These are phyloP conservation scores for Kluyveromyces dobzhanskii DNA, from an alignment of 805 yeast genomes.

Conservation along the genomic window DNA sequence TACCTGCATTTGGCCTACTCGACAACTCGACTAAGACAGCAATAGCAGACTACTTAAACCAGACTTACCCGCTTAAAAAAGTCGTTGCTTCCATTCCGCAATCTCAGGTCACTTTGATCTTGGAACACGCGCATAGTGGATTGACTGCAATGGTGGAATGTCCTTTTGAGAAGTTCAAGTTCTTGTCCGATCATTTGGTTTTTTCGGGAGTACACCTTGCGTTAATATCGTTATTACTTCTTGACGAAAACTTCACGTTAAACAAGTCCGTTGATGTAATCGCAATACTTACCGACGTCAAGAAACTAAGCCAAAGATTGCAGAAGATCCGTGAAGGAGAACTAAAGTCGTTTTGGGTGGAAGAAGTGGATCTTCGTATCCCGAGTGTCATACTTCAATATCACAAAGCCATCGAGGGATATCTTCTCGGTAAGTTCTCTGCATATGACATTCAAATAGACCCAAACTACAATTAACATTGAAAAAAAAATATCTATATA, in stretches of 20 bases:
- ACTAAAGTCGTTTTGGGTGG: slow-evolving; percentile 21
- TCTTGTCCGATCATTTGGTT: slow-evolving; percentile 17
- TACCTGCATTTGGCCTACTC: background rate
- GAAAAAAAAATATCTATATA: background rate
- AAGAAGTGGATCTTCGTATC: slow-evolving; percentile 20
- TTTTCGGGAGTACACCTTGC: slow-evolving; percentile 15
- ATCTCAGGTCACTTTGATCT: slow-evolving; percentile 8
- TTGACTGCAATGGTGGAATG: slow-evolving; percentile 11
- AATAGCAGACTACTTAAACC: slow-evolving; percentile 8
- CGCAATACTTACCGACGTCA: slow-evolving; percentile 11
- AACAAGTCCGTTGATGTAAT: slow-evolving; percentile 1
- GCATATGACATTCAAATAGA: slow-evolving; percentile 7
- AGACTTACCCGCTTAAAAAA: slow-evolving; percentile 11
- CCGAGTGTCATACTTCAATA: slow-evolving; percentile 21
- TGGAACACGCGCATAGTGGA: slow-evolving; percentile 13
- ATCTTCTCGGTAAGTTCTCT: slow-evolving; percentile 14
- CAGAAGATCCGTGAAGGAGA: slow-evolving; percentile 19
- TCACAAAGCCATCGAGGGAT: slow-evolving; percentile 17
- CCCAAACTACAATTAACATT: slow-evolving; percentile 1
- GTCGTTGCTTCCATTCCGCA: slow-evolving; percentile 11
- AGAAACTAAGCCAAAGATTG: slow-evolving; percentile 15
- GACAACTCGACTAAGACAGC: slow-evolving; percentile 3
- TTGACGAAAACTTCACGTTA: slow-evolving; percentile 6
- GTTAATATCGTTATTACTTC: slow-evolving; percentile 9
- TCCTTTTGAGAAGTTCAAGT: slow-evolving; percentile 14